Evolutionary conservation across 1,284 basidiomycete species (phyloP).

Genomic region (Kalmanozyma brasiliensis): DNA sequence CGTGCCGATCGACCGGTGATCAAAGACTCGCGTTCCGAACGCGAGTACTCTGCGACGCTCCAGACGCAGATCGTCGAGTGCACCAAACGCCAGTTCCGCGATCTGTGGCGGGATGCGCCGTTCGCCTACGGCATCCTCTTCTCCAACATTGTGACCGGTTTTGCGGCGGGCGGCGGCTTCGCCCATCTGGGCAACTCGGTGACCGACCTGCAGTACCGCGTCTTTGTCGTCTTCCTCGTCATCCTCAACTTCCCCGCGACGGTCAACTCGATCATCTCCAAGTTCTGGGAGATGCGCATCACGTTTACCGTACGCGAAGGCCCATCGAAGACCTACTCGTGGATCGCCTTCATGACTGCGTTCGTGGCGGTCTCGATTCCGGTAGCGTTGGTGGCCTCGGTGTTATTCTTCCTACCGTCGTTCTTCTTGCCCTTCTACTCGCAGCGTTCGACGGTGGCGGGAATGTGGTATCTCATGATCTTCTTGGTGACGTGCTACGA

Average conservation of each 20-base stretch:
- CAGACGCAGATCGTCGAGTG: conserved; percentile 72
- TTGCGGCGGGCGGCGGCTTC: conserved; percentile 56
- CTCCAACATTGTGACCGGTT: conserved; percentile 68
- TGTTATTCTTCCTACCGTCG: conserved; percentile 64
- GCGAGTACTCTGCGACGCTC: conserved; percentile 74
- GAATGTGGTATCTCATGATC: conserved; percentile 60
- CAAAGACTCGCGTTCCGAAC: conserved; percentile 58
- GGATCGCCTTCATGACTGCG: conserved; percentile 49
- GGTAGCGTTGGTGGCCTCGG: conserved; percentile 56
- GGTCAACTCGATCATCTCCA: conserved; percentile 56
- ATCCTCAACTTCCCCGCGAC: conserved; percentile 55
- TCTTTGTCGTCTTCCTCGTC: conserved; percentile 47
- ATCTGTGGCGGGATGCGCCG: conserved; percentile 76
- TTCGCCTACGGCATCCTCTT: conserved; percentile 81
- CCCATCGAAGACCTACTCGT: conserved; percentile 56
- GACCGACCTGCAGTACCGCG: conserved; percentile 41
- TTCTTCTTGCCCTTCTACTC: conserved; percentile 60
- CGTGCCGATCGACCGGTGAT: conserved; percentile 42
- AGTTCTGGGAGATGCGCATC: conserved; percentile 57
- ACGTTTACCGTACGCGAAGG: conserved; percentile 53
- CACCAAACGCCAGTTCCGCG: conserved; percentile 72
- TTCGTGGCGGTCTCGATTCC: conserved; percentile 54
- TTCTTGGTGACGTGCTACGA: conserved; percentile 57
- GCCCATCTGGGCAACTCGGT: conserved; percentile 32
- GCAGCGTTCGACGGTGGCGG: conserved; percentile 44